These are phyloP conservation scores for Lenwebbia sp. DNA, from an alignment of 345 rosid genomes.

Conservation along the genomic window DNA sequence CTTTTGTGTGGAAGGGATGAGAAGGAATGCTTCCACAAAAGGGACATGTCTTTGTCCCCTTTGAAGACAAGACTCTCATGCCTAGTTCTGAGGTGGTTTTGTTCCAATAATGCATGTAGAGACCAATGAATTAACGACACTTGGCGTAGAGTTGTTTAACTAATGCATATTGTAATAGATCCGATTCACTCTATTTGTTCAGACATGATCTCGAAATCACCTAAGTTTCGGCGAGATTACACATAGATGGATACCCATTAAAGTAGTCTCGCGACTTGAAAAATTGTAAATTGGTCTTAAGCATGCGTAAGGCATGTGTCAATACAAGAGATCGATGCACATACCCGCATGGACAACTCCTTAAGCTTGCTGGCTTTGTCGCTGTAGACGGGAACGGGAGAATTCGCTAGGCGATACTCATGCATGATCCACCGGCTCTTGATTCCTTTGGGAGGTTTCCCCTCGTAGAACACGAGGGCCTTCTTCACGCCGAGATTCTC, in stretches of 20 bases:
- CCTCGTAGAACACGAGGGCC: conserved; percentile 80
- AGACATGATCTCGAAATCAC: neutral
- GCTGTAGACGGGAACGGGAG: conserved; percentile 3
- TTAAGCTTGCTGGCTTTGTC: conserved; percentile 23
- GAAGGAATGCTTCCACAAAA: neutral
- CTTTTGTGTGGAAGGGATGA: neutral
- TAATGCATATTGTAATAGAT: neutral
- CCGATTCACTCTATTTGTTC: neutral
- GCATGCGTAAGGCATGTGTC: neutral
- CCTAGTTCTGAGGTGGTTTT: neutral
- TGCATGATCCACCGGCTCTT: conserved; percentile 97
- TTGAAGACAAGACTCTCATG: neutral
- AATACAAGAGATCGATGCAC: neutral
- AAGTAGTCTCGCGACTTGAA: neutral
- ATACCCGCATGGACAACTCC: conserved; percentile 77
- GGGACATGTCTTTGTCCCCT: neutral
- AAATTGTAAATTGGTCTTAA: neutral
- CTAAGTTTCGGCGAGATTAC: neutral
- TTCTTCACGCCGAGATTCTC: conserved; percentile 75
- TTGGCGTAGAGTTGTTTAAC: neutral
- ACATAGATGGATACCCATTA: neutral
- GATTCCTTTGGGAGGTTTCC: conserved; percentile 78
- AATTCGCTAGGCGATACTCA: conserved; percentile 63
- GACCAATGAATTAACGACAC: neutral
- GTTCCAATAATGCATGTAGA: neutral